phyloP scores from a whole-genome alignment of 352 stramenopile genomes.

The Albugo laibachii region DNA sequence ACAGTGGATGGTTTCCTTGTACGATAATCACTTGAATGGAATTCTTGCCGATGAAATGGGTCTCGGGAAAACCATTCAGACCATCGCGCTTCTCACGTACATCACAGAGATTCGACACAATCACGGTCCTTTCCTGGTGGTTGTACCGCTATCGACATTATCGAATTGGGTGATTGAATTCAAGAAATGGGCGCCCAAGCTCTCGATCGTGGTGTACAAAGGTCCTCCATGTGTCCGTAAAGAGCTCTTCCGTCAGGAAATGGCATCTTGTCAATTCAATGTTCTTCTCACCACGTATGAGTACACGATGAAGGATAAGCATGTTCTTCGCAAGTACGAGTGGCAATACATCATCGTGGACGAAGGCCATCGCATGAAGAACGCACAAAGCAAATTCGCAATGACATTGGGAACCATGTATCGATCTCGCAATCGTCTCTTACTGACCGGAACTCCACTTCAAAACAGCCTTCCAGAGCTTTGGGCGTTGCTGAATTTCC shows the following conservation, averaged over 20 bases:
- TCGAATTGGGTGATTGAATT: slow-evolving; percentile 82
- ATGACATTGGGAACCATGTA: slow-evolving; percentile 73
- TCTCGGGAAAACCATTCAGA: slow-evolving; percentile 76
- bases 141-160: slow-evolving; percentile 91
- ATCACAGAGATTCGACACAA: slow-evolving; percentile 72
- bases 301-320: slow-evolving; percentile 85
- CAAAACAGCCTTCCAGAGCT: slow-evolving; percentile 94
- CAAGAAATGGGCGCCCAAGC: slow-evolving; percentile 84
- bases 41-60: slow-evolving; percentile 97
- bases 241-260: slow-evolving; percentile 58
- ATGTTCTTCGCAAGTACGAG: slow-evolving; percentile 72
- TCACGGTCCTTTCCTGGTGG: slow-evolving; percentile 92
- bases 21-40: slow-evolving; percentile 96
- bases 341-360: slow-evolving; percentile 91
- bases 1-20: slow-evolving; percentile 99
- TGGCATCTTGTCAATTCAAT: slow-evolving; percentile 79
- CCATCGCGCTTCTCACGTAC: slow-evolving; percentile 70
- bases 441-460: slow-evolving; percentile 97
- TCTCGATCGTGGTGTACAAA: slow-evolving; percentile 96
- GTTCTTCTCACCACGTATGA: slow-evolving; percentile 90
- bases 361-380: slow-evolving; percentile 88
- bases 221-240: slow-evolving; percentile 60
- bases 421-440: slow-evolving; percentile 68
- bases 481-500: slow-evolving; percentile 84
- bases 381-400: slow-evolving; percentile 79